A percentile compares a stretch with the other conserved stretches of the same genome.
These are phyloP conservation scores for Oryza nivara DNA, from an alignment of 176 grass and related monocot genomes.

Conservation along the genomic window DNA sequence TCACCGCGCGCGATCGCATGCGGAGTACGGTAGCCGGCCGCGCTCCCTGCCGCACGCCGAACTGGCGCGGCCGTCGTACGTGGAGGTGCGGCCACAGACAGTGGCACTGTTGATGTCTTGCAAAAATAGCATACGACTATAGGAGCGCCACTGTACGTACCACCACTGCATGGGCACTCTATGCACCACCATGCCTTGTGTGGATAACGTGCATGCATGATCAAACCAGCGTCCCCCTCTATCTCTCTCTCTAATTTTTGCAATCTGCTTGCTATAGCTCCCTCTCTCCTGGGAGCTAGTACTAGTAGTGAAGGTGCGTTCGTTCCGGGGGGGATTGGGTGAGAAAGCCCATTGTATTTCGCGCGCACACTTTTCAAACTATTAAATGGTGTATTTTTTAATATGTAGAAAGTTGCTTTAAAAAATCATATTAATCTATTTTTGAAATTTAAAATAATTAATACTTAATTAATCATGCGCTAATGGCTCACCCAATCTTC, in stretches of 20 bases:
- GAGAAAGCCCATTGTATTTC: no score
- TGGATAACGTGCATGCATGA: slow-evolving; percentile 40
- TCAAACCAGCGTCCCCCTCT: not conserved
- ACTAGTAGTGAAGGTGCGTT: not conserved
- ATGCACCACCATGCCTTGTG: not conserved
- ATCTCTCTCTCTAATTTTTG: not conserved
- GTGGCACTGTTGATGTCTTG: slow-evolving; percentile 15
- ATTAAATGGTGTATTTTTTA: no score
- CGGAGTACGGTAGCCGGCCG: not conserved
- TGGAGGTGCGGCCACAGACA: not conserved
- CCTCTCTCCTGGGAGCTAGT: not conserved
- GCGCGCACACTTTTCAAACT: no score
- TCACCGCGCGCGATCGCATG: not conserved
- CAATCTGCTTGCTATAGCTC: not conserved
- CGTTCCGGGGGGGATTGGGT: no score
- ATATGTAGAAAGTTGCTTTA: no score
- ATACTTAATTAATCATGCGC: no score
- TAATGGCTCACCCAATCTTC: no score
- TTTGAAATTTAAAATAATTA: no score
- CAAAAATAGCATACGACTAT: not conserved
- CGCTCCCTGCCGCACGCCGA: not conserved
- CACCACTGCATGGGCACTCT: not conserved
- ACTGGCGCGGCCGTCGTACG: not conserved
- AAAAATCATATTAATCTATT: no score
- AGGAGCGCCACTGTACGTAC: not conserved